phyloP scores from a whole-genome alignment of 345 rosid genomes.

The Luvunga scandens region DNA sequence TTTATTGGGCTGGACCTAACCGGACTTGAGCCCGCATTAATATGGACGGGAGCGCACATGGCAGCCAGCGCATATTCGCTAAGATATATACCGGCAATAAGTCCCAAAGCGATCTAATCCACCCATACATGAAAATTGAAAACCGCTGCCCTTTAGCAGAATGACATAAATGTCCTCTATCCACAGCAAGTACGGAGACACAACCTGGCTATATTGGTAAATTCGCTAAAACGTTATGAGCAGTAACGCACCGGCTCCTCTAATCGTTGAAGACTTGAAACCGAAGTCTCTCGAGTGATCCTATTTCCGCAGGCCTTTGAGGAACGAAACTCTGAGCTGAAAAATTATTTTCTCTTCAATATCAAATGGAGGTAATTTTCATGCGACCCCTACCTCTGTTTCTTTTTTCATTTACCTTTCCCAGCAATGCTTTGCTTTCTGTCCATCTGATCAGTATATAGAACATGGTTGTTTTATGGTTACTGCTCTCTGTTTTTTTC shows the following conservation, averaged over 20 bases:
- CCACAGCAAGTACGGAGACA: not conserved
- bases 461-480: not conserved
- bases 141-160: not conserved
- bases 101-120: not conserved
- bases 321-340: not conserved
- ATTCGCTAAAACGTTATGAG: not conserved
- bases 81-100: slow-evolving; percentile 4
- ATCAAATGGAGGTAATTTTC: slow-evolving; percentile 11
- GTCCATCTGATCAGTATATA: not conserved
- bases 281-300: not conserved
- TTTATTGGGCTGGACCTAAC: not conserved
- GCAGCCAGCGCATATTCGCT: slow-evolving; percentile 27
- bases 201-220: slow-evolving; percentile 9
- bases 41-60: not conserved
- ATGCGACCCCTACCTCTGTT: not conserved
- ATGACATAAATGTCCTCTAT: slow-evolving; percentile 15
- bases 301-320: not conserved
- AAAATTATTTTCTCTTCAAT: not conserved
- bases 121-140: not conserved
- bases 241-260: not conserved
- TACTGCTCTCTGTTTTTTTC: not conserved
- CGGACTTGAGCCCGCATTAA: not conserved
- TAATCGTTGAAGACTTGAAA: not conserved
- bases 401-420: not conserved
- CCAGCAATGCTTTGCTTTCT: not conserved